Conservation (phyloP, 495 filamentous ascomycete species). For the Xanthoparmelia taractica region DNA sequence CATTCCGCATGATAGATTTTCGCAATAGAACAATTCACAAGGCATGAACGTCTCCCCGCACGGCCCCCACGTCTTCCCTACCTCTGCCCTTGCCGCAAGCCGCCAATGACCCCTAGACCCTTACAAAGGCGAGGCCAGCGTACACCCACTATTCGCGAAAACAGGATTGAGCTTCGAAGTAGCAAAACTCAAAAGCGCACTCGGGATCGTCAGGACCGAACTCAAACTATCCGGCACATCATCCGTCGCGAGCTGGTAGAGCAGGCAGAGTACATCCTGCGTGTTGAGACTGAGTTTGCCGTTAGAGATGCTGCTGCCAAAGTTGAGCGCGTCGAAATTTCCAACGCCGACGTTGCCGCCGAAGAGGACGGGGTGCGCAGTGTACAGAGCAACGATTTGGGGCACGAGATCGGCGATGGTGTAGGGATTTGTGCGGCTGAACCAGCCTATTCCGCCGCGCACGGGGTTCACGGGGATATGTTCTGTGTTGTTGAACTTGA, state of each 20-base stretch:
- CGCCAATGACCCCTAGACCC: too few species aligned
- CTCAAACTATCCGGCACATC: constrained; percentile 28
- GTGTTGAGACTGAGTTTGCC: constrained; percentile 23
- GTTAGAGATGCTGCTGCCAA: constrained; percentile 28
- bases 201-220: constrained; percentile 27
- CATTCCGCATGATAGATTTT: too few species aligned
- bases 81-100: too few species aligned
- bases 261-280: constrained; percentile 25
- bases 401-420: constrained; percentile 26
- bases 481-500: constrained; percentile 29
- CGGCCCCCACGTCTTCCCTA: too few species aligned
- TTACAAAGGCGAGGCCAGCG: constrained; percentile 12
- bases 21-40: too few species aligned
- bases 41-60: too few species aligned
- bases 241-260: constrained; percentile 34
- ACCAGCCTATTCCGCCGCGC: constrained; percentile 26
- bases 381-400: constrained; percentile 32
- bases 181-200: constrained; percentile 26
- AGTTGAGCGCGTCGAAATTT: constrained; percentile 29
- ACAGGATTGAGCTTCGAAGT: constrained; percentile 21
- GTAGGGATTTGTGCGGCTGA: constrained; percentile 33
- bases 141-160: constrained; percentile 31
- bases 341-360: constrained; percentile 32
- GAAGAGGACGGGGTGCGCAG: constrained; percentile 34
- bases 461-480: constrained; percentile 26